Evolutionary conservation across 768 basidiomycete genomes (phyloP), one percentile per base, ranked within the genome.

Genomic region (Neoboletus magnificus): DNA sequence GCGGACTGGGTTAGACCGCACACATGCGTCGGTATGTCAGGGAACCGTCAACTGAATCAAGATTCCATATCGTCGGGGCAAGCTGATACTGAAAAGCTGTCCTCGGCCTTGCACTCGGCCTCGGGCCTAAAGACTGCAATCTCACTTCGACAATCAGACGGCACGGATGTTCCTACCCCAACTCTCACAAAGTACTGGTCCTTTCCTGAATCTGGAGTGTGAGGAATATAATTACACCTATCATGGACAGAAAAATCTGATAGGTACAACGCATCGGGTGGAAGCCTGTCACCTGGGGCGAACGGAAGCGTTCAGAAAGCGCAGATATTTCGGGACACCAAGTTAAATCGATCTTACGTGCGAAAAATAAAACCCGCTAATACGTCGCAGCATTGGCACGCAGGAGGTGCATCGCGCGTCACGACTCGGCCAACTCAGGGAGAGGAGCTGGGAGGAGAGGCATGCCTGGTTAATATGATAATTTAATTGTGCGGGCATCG

Each of bases 341-440:
- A 27, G 27, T 16, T 5, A 15, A 32, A 39, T 1, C 3, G 18
- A 15, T 25, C 55, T 57, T 44, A 50, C 56, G 18, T 16, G 5
- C 20, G 35, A 46, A 44, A 56, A 39, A 11, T 9, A 27, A 15
- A 27, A 35, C 18, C 27, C 27, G 52, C 35, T 27, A 35, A 16
- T 6, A 22, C 27, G 18, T 32, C 9, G 18, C 18, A 16, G 7
- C 30, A 49, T 16, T 16, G 23, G 18, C 32, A 22, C 3, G 22
- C 15, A 5, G 10, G 32, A 16, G 46, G 33, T 2, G 27, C 12
- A n/a, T n/a, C n/a, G n/a, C n/a, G n/a, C 12, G 27, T 57, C 27
- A 55, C 16, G 55, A 20, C 23, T 57, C 36, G 1, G 10, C 48
- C 4, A 43, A 36, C 2, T 64, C 63, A 20, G 44, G 46, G 0